A percentile compares a stretch with the other conserved stretches of the same genome.
These are phyloP conservation scores for Colletotrichum siamense DNA, from an alignment of 2,329 filamentous ascomycete genomes.

Conservation along the genomic window DNA sequence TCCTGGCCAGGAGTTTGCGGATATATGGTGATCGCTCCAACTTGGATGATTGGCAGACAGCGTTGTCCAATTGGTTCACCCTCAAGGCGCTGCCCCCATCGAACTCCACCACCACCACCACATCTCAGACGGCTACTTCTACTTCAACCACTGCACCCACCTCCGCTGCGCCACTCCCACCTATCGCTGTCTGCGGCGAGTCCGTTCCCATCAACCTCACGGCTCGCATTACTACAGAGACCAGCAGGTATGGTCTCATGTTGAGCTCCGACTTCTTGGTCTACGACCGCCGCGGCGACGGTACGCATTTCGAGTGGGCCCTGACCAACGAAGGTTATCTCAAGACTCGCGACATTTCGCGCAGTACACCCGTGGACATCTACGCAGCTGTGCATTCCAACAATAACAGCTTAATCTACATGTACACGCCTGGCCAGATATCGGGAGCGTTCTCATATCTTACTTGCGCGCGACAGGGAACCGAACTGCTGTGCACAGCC, in stretches of 20 bases:
- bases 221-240: background rate
- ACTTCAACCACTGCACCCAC: background rate
- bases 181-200: background rate
- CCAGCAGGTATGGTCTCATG: background rate
- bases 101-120: background rate
- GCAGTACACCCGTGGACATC: background rate
- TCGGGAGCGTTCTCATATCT: background rate
- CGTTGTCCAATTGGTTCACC: background rate
- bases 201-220: background rate
- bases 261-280: background rate
- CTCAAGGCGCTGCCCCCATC: background rate
- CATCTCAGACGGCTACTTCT: background rate
- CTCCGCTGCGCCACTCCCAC: background rate
- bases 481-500: background rate
- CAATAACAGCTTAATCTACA: background rate
- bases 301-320: background rate
- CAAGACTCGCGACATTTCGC: background rate
- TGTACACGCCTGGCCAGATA: background rate
- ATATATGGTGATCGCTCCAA: constrained; percentile 53
- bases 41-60: constrained; percentile 49
- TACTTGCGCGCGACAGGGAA: background rate
- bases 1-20: constrained; percentile 50
- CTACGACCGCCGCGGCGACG: background rate
- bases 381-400: background rate
- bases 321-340: background rate